Base-by-base conservation (phyloP, 805 yeast genomes). In the Tetrapisispora namnaoensis region DNA sequence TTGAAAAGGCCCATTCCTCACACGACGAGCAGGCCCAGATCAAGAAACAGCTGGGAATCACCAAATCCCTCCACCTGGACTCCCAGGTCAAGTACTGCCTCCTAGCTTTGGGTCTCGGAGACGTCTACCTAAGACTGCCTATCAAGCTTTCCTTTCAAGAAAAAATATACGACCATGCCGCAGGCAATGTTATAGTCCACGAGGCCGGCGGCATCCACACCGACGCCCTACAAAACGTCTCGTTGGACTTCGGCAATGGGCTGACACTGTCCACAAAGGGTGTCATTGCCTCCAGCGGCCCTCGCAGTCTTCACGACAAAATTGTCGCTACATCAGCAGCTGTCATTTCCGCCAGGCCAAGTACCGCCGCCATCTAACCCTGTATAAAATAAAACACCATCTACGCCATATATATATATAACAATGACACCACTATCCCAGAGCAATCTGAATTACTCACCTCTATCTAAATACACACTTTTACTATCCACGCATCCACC, bases 121-220 rank as follows among this genome's bases (percentile, higher is more conserved):
- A 93, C 58, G 77, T 93, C 14, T 93, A 95, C 59, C 72, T 93
- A 52, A 81, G 99, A 56, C 70, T 95, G 50, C 99, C 99, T 14
- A 79, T 82, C 42, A 80, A 76, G 55, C 72, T 79, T 46, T 68
- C 76, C 2, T 93, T 90, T 65, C 77, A 86, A 58, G 99, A 93
- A 65, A 93, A 93, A 68, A 89, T 93, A 51, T 93, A 99, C 98
- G 99, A 93, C 68, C 99, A 93, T 65, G 98, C 98, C 18, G 95
- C 97, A 1, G 99, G 99, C 3, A 83, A 85, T 59, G 73, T 91
- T 14, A 75, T 93, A 52, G 82, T 95, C 42, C 74, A 77, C 35
- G 99, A 95, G 66, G 85, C 95, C 57, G 97, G 97, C 40, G 99
- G 99, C 7, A 65, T 72, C 45, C 98, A 93, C 13, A 80, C 91